Evolutionary conservation across 495 filamentous ascomycete species (phyloP), one percentile per base, ranked within the genome.

Genomic region (Neurospora hispaniola): DNA sequence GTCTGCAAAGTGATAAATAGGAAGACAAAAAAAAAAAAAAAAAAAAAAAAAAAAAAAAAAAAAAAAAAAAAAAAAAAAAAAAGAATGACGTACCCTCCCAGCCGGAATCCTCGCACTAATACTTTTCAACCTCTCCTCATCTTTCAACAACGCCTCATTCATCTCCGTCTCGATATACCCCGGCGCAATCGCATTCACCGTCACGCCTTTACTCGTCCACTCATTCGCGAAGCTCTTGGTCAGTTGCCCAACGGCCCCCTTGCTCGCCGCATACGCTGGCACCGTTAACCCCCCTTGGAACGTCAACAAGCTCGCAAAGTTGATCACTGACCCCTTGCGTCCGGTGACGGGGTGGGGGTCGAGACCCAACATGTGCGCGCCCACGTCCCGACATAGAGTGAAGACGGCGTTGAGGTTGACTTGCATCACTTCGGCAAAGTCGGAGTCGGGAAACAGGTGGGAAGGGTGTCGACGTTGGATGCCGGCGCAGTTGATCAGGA

Each of bases 201-300:
- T 92, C 75, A 0, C 94, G 93, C 76, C 89, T 85, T 3, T 85
- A 80, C 4, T 59, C 4, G 91, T 88, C 94, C 94, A 97, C 80
- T 96, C 93, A 73, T 97, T 97, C 31, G 90, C 89, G 48, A 97
- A 85, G 18, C 91, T 89, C 80, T 97, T 98, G 42, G 95, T 97
- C 71, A 97, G 80, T 81, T 97, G 93, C 20, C 89, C 89, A 2
- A 98, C 88, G 5, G 92, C 94, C 38, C 94, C 94, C 81, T 97
- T 97, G 76, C 89, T 90, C 0, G 95, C 94, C 12, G 94, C 91
- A 81, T 97, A 97, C 3, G 94, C 95, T 0, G 95, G 93, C 1
- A 97, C 93, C 0, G 91, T 97, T 54, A 97, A 84, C 0, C 95
- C 94, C 70, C 95, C 94, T 77, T 97, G 94, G 87, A 96, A 98